phyloP scores from a whole-genome alignment of 73 alveolate genomes.

The Effrenium voratum region DNA sequence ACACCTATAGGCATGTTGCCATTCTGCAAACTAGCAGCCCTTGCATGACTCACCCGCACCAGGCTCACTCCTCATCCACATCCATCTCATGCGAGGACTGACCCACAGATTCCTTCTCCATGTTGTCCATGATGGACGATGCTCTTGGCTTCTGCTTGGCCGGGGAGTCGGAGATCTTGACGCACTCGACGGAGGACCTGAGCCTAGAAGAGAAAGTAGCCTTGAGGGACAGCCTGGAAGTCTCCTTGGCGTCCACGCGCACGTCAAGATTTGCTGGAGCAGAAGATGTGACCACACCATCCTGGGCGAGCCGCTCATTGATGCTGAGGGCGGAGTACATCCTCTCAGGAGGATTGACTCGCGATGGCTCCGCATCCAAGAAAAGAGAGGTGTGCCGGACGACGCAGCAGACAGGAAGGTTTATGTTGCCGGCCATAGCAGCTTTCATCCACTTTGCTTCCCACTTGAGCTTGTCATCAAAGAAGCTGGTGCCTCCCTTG shows the following conservation, averaged over 20 bases:
- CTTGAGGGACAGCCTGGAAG: no score
- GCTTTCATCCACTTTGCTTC: conserved; percentile 2
- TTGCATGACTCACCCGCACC: no score
- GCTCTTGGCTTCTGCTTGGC: no score
- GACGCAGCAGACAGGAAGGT: background rate
- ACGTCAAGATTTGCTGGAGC: background rate
- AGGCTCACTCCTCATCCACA: no score
- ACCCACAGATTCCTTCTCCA: no score
- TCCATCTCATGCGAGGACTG: no score
- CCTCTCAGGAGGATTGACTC: background rate
- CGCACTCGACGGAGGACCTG: no score
- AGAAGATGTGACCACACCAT: background rate
- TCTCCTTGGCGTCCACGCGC: background rate
- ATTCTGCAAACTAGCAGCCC: no score
- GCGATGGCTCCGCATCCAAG: background rate
- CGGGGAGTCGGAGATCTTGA: no score
- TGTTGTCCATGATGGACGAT: no score
- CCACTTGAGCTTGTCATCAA: background rate
- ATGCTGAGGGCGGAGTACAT: background rate
- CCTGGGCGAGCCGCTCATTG: background rate
- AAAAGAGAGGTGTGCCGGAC: background rate
- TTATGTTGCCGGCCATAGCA: background rate
- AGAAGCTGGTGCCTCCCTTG: background rate
- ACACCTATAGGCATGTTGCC: no score
- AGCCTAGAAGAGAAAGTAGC: no score